Base-by-base conservation (phyloP, 2,329 filamentous ascomycete species). In the Phyllosticta capitalensis region DNA sequence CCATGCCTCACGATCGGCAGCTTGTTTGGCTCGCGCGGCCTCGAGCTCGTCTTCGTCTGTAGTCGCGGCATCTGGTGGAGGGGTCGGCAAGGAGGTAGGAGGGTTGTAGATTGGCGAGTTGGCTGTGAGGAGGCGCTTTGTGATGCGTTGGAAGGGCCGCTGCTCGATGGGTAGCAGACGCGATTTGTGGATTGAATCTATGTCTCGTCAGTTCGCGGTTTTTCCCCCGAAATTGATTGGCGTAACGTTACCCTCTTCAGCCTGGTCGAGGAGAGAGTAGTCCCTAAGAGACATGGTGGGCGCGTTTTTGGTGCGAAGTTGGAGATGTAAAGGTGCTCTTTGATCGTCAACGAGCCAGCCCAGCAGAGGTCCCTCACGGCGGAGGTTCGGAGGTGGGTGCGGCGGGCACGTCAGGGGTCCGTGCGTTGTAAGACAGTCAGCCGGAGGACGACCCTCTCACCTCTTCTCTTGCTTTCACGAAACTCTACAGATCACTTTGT, bases 161-260 rank as follows among this genome's bases (percentile, higher is more conserved):
- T 95, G 90, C 78, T 97, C 92, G 62, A 96, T 87, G 64, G 89
- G 89, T 45, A 96, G 82, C 3, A 96, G 87, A 50, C 92, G 89
- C 28, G 83, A 82, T 69, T 92, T 92, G 78, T 96, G 92, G 45
- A 96, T 85, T 64, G 90, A 86, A 72, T 90, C 87, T 85, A 66
- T n/a, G 10, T 2, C 20, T 33, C 7, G 53, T 59, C n/a, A 59
- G 52, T 22, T 62, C 60, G 21, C 51, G 55, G 24, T 7, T 26
- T 26, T 4, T 26, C 24, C 24, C 14, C 24, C 3, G 54, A 19
- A 53, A 51, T 38, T 21, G 55, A 30, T 45, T 50, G 49, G n/a
- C 19, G 17, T 3, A 51, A 14, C 56, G 26, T 10, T 21, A 75
- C 76, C 76, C 75, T 91, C 88, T 64, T 90, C 87, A 64, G 82